phyloP scores from a whole-genome alignment of 768 basidiomycete species.

The Pleurotus salmoneostramineus region DNA sequence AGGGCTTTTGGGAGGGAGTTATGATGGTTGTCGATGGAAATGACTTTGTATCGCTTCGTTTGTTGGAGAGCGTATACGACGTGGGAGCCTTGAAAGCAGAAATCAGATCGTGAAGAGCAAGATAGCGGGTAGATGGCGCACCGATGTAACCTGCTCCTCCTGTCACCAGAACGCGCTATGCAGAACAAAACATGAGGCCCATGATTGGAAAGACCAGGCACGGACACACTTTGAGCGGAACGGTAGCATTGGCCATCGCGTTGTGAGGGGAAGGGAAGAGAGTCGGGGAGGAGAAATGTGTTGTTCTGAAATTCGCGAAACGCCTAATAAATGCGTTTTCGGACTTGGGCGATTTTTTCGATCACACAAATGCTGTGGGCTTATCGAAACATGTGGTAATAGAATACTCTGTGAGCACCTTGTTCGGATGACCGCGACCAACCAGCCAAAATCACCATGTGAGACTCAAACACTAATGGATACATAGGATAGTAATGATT shows the following conservation, averaged over 20 bases:
- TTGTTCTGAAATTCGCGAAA: slow-evolving; percentile 6
- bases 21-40: slow-evolving; percentile 93
- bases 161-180: slow-evolving; percentile 64
- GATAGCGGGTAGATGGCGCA: slow-evolving; percentile 17
- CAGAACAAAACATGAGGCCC: slow-evolving; percentile 6
- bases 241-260: slow-evolving; percentile 16
- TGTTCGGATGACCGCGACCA: background rate
- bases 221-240: slow-evolving; percentile 43
- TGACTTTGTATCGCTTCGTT: slow-evolving; percentile 86
- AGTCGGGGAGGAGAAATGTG: slow-evolving; percentile 6
- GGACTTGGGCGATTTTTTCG: slow-evolving; percentile 8
- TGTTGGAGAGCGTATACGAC: slow-evolving; percentile 84
- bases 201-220: too few relatives aligned
- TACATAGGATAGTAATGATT: background rate
- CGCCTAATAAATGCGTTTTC: background rate
- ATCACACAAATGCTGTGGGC: slow-evolving; percentile 4
- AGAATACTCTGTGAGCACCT: background rate
- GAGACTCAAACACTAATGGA: background rate
- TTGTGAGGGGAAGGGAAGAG: slow-evolving; percentile 7
- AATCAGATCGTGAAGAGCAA: background rate
- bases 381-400: slow-evolving; percentile 1
- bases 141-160: slow-evolving; percentile 92
- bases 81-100: slow-evolving; percentile 70
- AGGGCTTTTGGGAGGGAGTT: slow-evolving; percentile 83
- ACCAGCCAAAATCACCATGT: background rate